These are phyloP conservation scores for Anthostomella pinea DNA, from an alignment of 2,329 filamentous ascomycete genomes.

Conservation along the genomic window DNA sequence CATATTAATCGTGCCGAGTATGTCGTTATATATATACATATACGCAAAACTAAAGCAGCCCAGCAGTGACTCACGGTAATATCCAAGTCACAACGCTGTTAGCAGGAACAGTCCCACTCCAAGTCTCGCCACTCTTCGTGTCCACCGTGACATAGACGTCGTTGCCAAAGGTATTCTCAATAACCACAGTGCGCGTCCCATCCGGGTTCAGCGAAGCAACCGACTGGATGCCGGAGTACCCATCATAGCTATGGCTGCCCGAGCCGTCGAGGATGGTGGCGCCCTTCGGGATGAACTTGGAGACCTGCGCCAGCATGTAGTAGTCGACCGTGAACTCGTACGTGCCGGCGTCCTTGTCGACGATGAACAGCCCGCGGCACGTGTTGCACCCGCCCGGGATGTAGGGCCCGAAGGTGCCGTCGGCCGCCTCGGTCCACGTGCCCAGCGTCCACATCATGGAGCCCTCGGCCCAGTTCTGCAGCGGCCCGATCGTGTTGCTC, in stretches of 20 bases:
- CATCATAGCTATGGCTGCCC: constrained; percentile 42
- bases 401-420: constrained; percentile 42
- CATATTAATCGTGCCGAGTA: no score
- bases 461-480: constrained; percentile 46
- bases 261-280: constrained; percentile 40
- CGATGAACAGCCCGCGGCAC: constrained; percentile 52
- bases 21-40: no score
- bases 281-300: constrained; percentile 45
- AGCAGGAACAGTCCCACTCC: constrained; percentile 37
- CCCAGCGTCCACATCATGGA: constrained; percentile 44
- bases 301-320: constrained; percentile 54
- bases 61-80: no score
- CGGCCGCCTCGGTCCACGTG: constrained; percentile 30
- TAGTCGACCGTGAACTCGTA: constrained; percentile 49
- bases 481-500: constrained; percentile 43
- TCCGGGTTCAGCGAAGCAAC: constrained; percentile 48
- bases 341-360: constrained; percentile 44
- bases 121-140: constrained; percentile 34
- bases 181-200: constrained; percentile 42
- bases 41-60: no score
- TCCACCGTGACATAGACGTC: constrained; percentile 41
- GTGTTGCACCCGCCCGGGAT: constrained; percentile 39
- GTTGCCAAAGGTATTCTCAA: constrained; percentile 45
- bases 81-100: constrained; percentile 39
- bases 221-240: constrained; percentile 39